Percentiles rank a stretch among this genome's conserved stretches.
These are phyloP conservation scores for Lecanosticta acicola DNA, from an alignment of 2,329 filamentous ascomycete species.

Conservation along the genomic window DNA sequence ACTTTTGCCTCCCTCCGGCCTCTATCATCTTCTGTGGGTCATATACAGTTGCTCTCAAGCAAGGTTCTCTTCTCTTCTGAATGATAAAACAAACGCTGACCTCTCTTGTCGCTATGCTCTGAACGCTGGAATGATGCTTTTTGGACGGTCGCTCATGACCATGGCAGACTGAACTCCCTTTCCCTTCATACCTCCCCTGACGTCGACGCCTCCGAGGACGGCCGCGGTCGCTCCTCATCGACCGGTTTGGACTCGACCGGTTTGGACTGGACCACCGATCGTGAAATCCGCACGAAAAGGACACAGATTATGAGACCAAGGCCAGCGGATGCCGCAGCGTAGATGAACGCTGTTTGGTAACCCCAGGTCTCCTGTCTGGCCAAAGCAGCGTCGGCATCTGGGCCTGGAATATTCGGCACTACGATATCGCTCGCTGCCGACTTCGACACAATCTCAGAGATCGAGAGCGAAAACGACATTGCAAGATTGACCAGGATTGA, in stretches of 20 bases:
- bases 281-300: constrained; percentile 28
- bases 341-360: constrained; percentile 28
- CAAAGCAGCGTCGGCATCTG: constrained; percentile 1
- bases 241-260: too few species aligned
- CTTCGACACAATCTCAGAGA: constrained; percentile 30
- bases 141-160: too few species aligned
- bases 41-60: background rate
- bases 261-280: too few species aligned
- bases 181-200: constrained; percentile 8
- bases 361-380: constrained; percentile 15
- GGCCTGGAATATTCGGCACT: constrained; percentile 5
- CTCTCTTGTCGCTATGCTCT: background rate
- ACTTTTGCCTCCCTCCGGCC: too few species aligned
- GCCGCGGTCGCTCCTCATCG: constrained; percentile 20
- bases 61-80: background rate
- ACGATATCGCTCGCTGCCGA: constrained; percentile 13
- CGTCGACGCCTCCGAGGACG: constrained; percentile 8
- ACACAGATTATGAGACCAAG: constrained; percentile 26
- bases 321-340: constrained; percentile 28
- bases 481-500: constrained; percentile 35
- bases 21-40: too few species aligned
- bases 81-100: background rate
- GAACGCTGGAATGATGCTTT: too few species aligned
- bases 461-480: constrained; percentile 33
- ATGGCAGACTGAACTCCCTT: too few species aligned